Conservation (phyloP, 768 basidiomycete species). For the Hygrocybe punicea region DNA sequence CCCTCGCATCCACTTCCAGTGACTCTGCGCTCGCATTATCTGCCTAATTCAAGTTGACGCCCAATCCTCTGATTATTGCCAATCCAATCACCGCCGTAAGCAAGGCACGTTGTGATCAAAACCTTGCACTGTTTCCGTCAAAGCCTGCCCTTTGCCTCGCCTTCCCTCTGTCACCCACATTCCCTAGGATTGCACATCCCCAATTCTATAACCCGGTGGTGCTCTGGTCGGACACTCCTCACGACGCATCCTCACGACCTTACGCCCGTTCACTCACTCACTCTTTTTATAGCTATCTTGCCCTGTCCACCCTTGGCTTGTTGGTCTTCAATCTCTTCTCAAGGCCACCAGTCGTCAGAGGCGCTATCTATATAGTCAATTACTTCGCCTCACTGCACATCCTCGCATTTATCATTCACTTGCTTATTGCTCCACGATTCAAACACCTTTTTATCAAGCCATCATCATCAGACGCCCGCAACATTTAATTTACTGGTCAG, state of each 20-base stretch:
- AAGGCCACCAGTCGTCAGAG: not conserved
- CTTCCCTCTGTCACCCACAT: constrained; percentile 44
- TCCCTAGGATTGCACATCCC: constrained; percentile 27
- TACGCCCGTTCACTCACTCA: constrained; percentile 43
- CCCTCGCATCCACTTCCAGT: not conserved
- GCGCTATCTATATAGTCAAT: constrained; percentile 21
- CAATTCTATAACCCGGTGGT: constrained; percentile 11
- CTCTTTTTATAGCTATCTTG: constrained; percentile 57
- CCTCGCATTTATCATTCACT: constrained; percentile 20
- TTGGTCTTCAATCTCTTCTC: constrained; percentile 4
- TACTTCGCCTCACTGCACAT: constrained; percentile 2
- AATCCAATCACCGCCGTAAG: constrained; percentile 44
- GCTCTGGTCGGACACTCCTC: constrained; percentile 28
- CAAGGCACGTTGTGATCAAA: constrained; percentile 82
- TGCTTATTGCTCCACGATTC: constrained; percentile 19
- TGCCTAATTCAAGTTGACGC: not conserved
- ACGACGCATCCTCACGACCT: constrained; percentile 56
- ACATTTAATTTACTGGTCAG: constrained; percentile 46
- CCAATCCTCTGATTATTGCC: constrained; percentile 35
- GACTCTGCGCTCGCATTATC: not conserved
- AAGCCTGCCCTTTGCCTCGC: constrained; percentile 62
- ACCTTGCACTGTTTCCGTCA: constrained; percentile 48
- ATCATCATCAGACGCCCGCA: constrained; percentile 21
- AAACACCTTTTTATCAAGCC: constrained; percentile 31
- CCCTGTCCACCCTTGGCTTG: constrained; percentile 10